phyloP scores from a whole-genome alignment of 495 filamentous ascomycete genomes.

The Penicillium steckii region DNA sequence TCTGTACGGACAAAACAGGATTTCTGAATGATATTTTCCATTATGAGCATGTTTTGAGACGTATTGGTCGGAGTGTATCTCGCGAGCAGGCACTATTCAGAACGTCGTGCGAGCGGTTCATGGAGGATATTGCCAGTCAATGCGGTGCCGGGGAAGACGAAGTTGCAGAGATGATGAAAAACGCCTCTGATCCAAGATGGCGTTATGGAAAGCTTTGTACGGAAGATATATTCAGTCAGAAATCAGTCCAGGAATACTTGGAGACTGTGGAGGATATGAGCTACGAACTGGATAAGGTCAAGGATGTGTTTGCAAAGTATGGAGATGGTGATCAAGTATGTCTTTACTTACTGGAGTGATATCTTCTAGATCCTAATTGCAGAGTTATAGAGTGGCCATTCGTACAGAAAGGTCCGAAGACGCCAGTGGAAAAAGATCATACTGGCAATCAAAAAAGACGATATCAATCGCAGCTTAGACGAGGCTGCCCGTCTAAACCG shows the following conservation, averaged over 20 bases:
- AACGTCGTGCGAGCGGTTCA: background rate
- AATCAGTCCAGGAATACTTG: background rate
- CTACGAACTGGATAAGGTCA: background rate
- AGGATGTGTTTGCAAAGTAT: too few species aligned
- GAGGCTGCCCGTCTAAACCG: background rate
- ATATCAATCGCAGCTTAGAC: background rate
- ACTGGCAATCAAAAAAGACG: background rate
- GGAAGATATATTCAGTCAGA: background rate
- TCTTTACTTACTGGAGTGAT: too few species aligned
- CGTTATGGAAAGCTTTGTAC: background rate
- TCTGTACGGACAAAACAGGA: background rate
- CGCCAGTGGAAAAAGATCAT: background rate
- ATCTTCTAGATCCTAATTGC: too few species aligned
- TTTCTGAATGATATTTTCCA: background rate
- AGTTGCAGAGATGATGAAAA: background rate
- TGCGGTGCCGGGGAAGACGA: background rate
- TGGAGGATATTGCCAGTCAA: background rate
- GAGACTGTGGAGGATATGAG: background rate
- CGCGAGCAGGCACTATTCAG: background rate
- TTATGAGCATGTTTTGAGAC: background rate
- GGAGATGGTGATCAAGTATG: too few species aligned
- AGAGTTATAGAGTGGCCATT: too few species aligned
- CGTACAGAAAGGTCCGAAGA: background rate
- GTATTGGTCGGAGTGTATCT: background rate
- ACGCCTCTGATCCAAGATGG: background rate